These are phyloP conservation scores for Ephemerocybe angulata DNA, from an alignment of 768 basidiomycete genomes.

Conservation along the genomic window DNA sequence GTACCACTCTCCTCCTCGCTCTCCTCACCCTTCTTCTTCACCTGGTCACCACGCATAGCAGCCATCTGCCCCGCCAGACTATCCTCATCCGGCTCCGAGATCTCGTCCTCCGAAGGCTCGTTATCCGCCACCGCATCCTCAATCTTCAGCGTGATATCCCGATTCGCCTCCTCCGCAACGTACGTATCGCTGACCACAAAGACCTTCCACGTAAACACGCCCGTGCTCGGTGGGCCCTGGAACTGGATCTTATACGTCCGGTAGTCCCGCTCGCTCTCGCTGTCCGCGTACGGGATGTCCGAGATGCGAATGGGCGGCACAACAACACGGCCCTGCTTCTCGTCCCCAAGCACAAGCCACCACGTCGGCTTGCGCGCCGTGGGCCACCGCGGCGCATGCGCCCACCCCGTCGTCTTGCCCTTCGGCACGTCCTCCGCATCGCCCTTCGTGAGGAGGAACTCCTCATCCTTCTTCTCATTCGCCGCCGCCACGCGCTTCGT, in stretches of 20 bases:
- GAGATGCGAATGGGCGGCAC: conserved; percentile 82
- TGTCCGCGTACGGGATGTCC: conserved; percentile 67
- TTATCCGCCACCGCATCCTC: conserved; percentile 63
- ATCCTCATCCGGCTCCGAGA: conserved; percentile 98
- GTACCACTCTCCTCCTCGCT: conserved; percentile 47
- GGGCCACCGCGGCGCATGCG: conserved; percentile 95
- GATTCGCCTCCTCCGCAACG: conserved; percentile 72
- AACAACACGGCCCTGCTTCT: conserved; percentile 78
- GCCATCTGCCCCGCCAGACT: conserved; percentile 97
- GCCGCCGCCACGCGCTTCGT: conserved; percentile 42
- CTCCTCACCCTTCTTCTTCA: conserved; percentile 55
- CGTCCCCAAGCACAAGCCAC: conserved; percentile 90
- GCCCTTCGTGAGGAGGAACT: conserved; percentile 60
- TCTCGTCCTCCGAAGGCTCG: conserved; percentile 77
- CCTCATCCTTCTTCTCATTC: conserved; percentile 63
- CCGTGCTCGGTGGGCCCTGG: conserved; percentile 85
- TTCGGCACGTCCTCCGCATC: conserved; percentile 62
- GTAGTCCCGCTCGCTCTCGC: conserved; percentile 49
- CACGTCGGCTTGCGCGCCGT: conserved; percentile 86
- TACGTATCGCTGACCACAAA: conserved; percentile 86
- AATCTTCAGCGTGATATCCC: conserved; percentile 54
- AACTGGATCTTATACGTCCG: conserved; percentile 90
- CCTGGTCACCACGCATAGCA: conserved; percentile 82
- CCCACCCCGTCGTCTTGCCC: conserved; percentile 46
- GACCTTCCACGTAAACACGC: conserved; percentile 85